A percentile compares a stretch with the other conserved stretches of the same genome.
Evolutionary conservation across 768 basidiomycete species (phyloP).

Genomic region (Trametes coccinea): DNA sequence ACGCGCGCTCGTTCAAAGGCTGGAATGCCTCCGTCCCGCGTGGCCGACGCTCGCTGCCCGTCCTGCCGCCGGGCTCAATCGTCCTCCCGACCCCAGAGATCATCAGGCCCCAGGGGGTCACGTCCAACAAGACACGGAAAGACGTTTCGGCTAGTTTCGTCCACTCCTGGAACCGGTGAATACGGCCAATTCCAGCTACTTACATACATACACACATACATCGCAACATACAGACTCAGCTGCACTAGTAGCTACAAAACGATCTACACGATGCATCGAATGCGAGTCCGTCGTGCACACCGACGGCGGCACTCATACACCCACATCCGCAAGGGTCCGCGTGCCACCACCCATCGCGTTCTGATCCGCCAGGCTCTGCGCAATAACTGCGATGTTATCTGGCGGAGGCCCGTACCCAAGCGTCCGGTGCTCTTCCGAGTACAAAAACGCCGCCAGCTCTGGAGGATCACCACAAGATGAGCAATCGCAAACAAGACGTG

Average conservation of each 20-base stretch:
- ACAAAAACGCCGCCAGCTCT: constrained; percentile 20
- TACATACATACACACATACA: not conserved
- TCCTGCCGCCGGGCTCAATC: constrained; percentile 1
- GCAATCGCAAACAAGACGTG: not conserved
- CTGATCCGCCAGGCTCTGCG: constrained; percentile 24
- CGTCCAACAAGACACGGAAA: not conserved
- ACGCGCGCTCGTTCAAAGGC: not conserved
- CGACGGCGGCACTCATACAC: not conserved
- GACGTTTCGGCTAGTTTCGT: not conserved
- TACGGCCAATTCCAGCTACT: not conserved
- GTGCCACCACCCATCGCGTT: constrained; percentile 3
- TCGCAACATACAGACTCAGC: not conserved
- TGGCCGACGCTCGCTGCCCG: constrained; percentile 9
- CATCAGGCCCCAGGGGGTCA: not conserved
- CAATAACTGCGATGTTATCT: constrained; percentile 23
- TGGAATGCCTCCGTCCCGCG: not conserved
- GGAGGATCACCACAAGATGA: not conserved
- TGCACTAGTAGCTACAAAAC: not conserved
- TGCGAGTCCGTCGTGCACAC: too few relatives aligned
- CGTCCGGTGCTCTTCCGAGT: constrained; percentile 26
- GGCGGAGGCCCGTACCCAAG: constrained; percentile 23
- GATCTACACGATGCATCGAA: too few relatives aligned
- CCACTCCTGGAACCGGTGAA: not conserved
- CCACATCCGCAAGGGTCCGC: not conserved
- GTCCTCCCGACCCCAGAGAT: not conserved